Conservation (phyloP, 345 rosid genomes). For the Sisymbrium irio region DNA sequence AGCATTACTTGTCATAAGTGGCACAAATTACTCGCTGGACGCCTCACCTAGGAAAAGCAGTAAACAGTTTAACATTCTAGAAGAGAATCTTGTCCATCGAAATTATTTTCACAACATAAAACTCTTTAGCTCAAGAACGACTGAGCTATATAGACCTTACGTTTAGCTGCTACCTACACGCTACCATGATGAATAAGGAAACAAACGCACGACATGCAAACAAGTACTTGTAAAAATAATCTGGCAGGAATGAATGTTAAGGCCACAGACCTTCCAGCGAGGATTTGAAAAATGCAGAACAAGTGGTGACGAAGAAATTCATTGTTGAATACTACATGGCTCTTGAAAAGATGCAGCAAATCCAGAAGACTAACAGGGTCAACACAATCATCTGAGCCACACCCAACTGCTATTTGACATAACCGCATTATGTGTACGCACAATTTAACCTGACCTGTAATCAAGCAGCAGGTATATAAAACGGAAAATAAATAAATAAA, state of each 20-base stretch:
- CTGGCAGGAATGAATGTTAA: conserved; percentile 13
- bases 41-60: conserved; percentile 9
- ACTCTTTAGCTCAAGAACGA: conserved; percentile 6
- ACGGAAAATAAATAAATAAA: not conserved
- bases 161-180: conserved; percentile 1
- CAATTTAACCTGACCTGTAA: conserved; percentile 90
- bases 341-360: conserved; percentile 72
- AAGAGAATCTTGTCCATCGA: not conserved
- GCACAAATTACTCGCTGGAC: not conserved
- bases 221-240: not conserved
- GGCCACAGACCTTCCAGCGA: conserved; percentile 70
- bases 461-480: conserved; percentile 26
- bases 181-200: conserved; percentile 10
- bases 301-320: conserved; percentile 75
- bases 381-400: conserved; percentile 45
- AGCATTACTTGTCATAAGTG: not conserved
- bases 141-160: not conserved
- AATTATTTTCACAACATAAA: not conserved
- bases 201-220: conserved; percentile 16
- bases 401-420: conserved; percentile 64
- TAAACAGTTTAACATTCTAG: not conserved
- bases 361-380: conserved; percentile 50
- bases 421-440: conserved; percentile 70
- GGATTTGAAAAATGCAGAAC: conserved; percentile 79
- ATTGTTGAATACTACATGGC: conserved; percentile 67